Evolutionary conservation across 1,284 basidiomycete genomes (phyloP), one percentile per base, ranked within the genome.

Genomic region (Pterula multifida): DNA sequence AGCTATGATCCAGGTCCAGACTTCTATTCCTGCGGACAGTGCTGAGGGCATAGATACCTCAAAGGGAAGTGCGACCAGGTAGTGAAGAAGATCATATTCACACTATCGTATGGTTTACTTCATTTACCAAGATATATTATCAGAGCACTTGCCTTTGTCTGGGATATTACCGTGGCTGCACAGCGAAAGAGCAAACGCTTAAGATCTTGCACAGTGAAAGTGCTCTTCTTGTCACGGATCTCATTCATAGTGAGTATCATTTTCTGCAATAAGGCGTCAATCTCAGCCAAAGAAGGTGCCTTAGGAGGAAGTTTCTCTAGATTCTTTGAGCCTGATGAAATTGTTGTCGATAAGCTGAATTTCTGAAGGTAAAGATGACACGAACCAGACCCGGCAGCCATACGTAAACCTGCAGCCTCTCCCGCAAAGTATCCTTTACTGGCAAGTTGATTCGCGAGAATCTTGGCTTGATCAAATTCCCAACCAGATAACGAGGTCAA

Each of bases 1-100:
- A 15, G 90, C 82, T 47, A 98, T 89, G 0, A 98, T 73, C 95
- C 94, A 98, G 1, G 89, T 91, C 96, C 96, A 98, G 3, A 90
- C 86, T 62, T 97, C 92, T 48, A 93, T 85, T 0, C 91, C 94
- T 1, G 88, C 80, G 6, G 86, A 77, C 52, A 98, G 79, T 0
- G 93, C 80, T 3, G 87, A 73, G 0, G 93, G 91, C 0, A 90
- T 92, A 57, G 93, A 92, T 2, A 90, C 82, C 50, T 86, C 85
- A 58, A 98, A 89, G 0, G 96, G 96, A 15, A 98, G 67, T 23
- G 78, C 76, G 4, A 98, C 93, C 23, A 98, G 70, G 61, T 89
- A 86, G 63, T 93, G 87, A 2, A 98, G 68, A 6, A 98, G 72
- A 35, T 90, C 88, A 60, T 87, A 79, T 55, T 98, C 90, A 60